phyloP scores from a whole-genome alignment of 2,329 filamentous ascomycete species.

The Aspergillus sp. region DNA sequence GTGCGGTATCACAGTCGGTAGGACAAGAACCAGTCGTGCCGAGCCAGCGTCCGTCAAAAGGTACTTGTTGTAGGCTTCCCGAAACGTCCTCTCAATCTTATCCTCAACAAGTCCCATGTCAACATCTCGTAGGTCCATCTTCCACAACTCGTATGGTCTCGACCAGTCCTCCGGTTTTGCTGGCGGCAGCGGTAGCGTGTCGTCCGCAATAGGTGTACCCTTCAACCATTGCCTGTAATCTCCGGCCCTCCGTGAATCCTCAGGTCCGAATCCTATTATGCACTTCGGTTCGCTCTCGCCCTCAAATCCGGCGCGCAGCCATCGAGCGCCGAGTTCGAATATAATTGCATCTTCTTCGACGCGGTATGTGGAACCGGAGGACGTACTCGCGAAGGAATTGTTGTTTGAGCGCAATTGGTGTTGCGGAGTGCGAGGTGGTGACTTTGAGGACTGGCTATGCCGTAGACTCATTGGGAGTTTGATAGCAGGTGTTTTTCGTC shows the following conservation, averaged over 20 bases:
- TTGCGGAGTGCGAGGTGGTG: constrained; percentile 62
- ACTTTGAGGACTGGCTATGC: constrained; percentile 29
- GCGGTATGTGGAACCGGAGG: constrained; percentile 58
- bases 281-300: constrained; percentile 76
- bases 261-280: constrained; percentile 69
- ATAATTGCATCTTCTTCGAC: constrained; percentile 83
- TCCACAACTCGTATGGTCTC: constrained; percentile 68
- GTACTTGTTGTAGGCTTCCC: constrained; percentile 79
- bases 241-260: constrained; percentile 73
- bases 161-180: constrained; percentile 45
- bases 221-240: constrained; percentile 74
- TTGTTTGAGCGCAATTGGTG: constrained; percentile 47
- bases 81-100: constrained; percentile 77
- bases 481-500: constrained; percentile 1
- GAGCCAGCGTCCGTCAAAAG: constrained; percentile 62
- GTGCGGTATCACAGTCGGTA: constrained; percentile 76
- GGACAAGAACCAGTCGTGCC: constrained; percentile 69
- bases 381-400: constrained; percentile 55
- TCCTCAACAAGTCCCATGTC: constrained; percentile 82
- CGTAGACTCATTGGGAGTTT: constrained; percentile 28
- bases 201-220: constrained; percentile 52
- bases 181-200: constrained; percentile 25
- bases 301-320: constrained; percentile 79
- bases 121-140: constrained; percentile 67
- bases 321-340: constrained; percentile 77